Conservation (phyloP, 2,329 filamentous ascomycete genomes). For the Beauveria medogensis region DNA sequence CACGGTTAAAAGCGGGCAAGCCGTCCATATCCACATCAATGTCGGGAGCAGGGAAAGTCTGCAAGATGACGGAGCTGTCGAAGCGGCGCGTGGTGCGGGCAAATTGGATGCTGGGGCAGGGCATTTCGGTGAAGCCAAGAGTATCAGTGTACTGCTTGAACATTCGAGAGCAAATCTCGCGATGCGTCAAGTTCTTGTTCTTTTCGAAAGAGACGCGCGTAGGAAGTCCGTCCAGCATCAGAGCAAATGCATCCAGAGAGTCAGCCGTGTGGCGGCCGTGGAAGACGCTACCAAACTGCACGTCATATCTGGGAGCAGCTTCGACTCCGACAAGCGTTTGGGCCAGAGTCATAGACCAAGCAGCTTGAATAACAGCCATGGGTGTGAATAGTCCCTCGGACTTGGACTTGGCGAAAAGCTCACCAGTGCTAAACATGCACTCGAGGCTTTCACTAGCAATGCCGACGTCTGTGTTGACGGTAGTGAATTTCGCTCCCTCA, state of each 20-base stretch:
- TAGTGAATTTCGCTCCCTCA: neutral
- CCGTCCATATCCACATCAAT: neutral
- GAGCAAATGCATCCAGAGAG: constrained; percentile 9
- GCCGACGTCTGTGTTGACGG: constrained; percentile 3
- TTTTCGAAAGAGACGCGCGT: constrained; percentile 3
- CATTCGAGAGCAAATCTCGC: constrained; percentile 9
- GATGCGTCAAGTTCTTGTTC: neutral
- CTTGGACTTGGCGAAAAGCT: constrained; percentile 9
- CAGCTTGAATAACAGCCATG: constrained; percentile 11
- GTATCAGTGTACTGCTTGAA: constrained; percentile 10
- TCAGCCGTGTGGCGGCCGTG: constrained; percentile 9
- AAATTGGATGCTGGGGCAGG: constrained; percentile 11
- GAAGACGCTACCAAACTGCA: constrained; percentile 13
- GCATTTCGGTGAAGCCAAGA: constrained; percentile 10
- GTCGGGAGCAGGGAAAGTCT: constrained; percentile 3
- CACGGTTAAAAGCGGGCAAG: constrained; percentile 9
- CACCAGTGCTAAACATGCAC: constrained; percentile 2
- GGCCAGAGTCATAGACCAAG: constrained; percentile 13
- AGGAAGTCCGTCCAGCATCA: constrained; percentile 11
- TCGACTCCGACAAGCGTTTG: constrained; percentile 9
- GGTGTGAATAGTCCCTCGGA: constrained; percentile 3
- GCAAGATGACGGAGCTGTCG: constrained; percentile 10
- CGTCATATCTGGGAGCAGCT: constrained; percentile 1
- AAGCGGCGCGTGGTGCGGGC: constrained; percentile 8
- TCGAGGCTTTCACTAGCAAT: constrained; percentile 10